phyloP scores from a whole-genome alignment of 2,329 filamentous ascomycete genomes.

The Pezicula carpinea region DNA sequence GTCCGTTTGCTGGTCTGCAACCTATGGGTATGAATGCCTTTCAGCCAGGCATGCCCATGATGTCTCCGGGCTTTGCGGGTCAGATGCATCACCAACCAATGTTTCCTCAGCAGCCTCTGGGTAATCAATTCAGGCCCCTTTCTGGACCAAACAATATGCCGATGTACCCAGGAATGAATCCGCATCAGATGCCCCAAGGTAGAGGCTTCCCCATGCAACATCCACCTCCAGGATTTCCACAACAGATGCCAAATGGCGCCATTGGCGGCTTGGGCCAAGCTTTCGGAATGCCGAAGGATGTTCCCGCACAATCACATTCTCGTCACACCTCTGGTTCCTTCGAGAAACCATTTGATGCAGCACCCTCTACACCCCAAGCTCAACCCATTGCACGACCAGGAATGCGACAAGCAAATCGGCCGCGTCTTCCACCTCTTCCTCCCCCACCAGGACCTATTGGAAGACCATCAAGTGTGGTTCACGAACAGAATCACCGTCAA shows the following conservation, averaged over 20 bases:
- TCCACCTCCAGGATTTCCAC: constrained; percentile 51
- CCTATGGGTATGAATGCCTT: constrained; percentile 54
- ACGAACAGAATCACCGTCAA: constrained; percentile 41
- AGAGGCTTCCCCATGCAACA: constrained; percentile 31
- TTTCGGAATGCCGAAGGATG: constrained; percentile 34
- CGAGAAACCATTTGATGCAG: constrained; percentile 43
- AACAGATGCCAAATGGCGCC: constrained; percentile 36
- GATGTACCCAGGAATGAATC: constrained; percentile 56
- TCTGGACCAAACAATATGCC: constrained; percentile 43
- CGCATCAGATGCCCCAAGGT: constrained; percentile 54
- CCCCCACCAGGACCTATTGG: constrained; percentile 65
- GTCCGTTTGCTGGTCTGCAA: constrained; percentile 42
- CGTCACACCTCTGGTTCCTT: constrained; percentile 71
- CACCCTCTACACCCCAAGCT: constrained; percentile 43
- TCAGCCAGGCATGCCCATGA: constrained; percentile 38
- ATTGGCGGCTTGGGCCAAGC: constrained; percentile 35
- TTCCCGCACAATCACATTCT: constrained; percentile 56
- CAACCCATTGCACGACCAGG: constrained; percentile 73
- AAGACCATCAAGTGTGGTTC: constrained; percentile 69
- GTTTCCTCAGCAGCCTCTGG: constrained; percentile 45
- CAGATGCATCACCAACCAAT: constrained; percentile 44
- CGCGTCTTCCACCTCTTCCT: too few species aligned
- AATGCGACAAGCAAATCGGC: too few species aligned
- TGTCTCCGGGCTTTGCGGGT: constrained; percentile 38
- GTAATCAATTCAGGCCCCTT: constrained; percentile 51